phyloP scores from a whole-genome alignment of 345 rosid genomes.

The Ceriops decandra region DNA sequence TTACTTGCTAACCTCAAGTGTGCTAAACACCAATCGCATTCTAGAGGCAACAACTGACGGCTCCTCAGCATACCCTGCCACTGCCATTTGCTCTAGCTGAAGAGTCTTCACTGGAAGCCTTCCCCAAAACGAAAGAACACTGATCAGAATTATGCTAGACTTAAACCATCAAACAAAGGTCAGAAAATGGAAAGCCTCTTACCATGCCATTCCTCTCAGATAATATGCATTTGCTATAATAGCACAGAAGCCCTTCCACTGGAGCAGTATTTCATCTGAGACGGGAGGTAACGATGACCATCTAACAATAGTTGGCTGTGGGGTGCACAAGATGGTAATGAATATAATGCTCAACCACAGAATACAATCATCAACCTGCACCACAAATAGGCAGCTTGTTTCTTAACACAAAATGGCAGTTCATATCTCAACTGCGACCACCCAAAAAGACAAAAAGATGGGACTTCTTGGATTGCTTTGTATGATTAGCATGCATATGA shows the following conservation, averaged over 20 bases:
- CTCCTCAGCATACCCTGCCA: conserved; percentile 68
- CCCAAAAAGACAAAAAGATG: neutral
- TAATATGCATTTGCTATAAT: conserved; percentile 88
- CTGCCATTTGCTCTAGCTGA: conserved; percentile 94
- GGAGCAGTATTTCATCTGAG: conserved; percentile 49
- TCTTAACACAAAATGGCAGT: neutral
- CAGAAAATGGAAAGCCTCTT: conserved; percentile 22
- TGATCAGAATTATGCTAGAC: neutral
- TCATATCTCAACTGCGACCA: neutral
- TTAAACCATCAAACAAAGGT: neutral
- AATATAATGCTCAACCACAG: conserved; percentile 85
- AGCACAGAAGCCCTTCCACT: conserved; percentile 93
- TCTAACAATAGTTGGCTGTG: conserved; percentile 81
- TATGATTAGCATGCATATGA: neutral
- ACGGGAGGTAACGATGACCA: conserved; percentile 79
- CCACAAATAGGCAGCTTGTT: conserved; percentile 2
- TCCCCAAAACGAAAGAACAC: conserved; percentile 7
- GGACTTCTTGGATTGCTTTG: neutral
- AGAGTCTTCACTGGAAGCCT: conserved; percentile 98
- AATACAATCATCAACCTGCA: conserved; percentile 82
- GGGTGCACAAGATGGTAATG: conserved; percentile 91
- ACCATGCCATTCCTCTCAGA: conserved; percentile 91
- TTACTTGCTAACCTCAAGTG: conserved; percentile 65
- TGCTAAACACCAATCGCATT: conserved; percentile 81
- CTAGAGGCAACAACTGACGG: conserved; percentile 86